Evolutionary conservation across 164 flowering plant species (phyloP), one percentile per base, ranked within the genome.

Genomic region (Dillenia suffruticosa): DNA sequence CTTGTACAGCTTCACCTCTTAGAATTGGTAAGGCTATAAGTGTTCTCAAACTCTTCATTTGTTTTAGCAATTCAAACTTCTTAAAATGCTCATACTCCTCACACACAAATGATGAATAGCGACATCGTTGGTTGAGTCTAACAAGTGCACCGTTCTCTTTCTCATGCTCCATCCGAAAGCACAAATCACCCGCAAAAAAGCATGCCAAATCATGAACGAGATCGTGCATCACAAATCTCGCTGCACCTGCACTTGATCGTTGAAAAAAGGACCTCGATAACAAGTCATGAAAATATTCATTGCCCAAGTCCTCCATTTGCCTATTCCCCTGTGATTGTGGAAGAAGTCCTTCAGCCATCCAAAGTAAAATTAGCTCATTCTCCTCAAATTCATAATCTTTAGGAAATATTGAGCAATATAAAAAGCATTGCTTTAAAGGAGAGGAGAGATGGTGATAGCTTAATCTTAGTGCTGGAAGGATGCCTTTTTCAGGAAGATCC

Each of bases 301-400:
- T 4, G 1, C 54, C 54, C 15, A 51, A 15, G 9, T 51, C 54
- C 10, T 51, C 54, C 54, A 51, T 51, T 9, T 11, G n/a, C 9
- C 9, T 6, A 1, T 9, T 12, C 17, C 22, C 54, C 17, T 12
- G 7, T 9, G 54, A 12, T 12, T 15, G 2, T 12, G n/a, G 54
- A 13, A 51, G 54, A n/a, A 51, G 17, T 7, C 54, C 54, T 14
- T 51, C 54, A 15, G 54, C 54, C 16, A 51, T n/a, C 54, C 54
- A 51, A 51, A 50, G 12, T 13, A 14, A 17, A 8, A 50, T 13
- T 50, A 50, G 12, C 4, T 8, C 9, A 1, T 12, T 13, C 16
- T 50, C 16, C 0, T 50, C 17, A 50, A 50, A 14, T 17, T 50
- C n/a, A 50, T 8, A 12, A 14, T 50, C 53, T 14, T 50, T 50